Percentiles rank a stretch among this genome's conserved stretches.
Conservation (phyloP, 345 rosid species). For the Ceriops decandra region DNA sequence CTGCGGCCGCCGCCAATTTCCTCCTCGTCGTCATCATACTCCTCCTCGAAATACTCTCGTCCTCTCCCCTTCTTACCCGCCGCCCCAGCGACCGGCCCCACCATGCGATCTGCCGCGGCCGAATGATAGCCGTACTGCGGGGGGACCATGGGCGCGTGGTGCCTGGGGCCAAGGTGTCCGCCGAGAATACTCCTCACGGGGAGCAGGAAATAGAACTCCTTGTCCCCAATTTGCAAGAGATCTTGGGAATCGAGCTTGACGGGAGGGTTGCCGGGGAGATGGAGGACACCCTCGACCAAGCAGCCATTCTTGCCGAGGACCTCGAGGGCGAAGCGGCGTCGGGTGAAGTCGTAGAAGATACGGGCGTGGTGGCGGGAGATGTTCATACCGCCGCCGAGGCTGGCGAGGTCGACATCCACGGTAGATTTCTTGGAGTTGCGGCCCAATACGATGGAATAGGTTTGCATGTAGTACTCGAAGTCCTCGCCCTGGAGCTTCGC, state of each 20-base stretch:
- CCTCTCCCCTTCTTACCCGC: slow-evolving; percentile 61
- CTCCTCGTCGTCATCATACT: slow-evolving; percentile 42
- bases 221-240: slow-evolving; percentile 89
- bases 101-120: slow-evolving; percentile 32
- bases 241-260: slow-evolving; percentile 95
- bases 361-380: slow-evolving; percentile 94
- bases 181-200: slow-evolving; percentile 88
- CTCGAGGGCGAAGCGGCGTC: slow-evolving; percentile 94
- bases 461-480: slow-evolving; percentile 97
- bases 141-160: slow-evolving; percentile 42
- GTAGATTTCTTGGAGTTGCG: slow-evolving; percentile 94
- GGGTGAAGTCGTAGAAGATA: slow-evolving; percentile 90
- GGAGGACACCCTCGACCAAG: slow-evolving; percentile 93
- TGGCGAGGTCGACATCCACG: slow-evolving; percentile 89
- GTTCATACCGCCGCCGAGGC: slow-evolving; percentile 98
- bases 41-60: slow-evolving; percentile 60
- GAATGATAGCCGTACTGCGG: slow-evolving; percentile 53
- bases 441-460: slow-evolving; percentile 89
- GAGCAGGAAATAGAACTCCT: slow-evolving; percentile 82
- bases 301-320: slow-evolving; percentile 99
- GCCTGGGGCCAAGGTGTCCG: slow-evolving; percentile 69
- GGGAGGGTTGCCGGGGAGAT: slow-evolving; percentile 89
- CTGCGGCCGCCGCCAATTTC: slow-evolving; percentile 28
- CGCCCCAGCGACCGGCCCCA: slow-evolving; percentile 23
- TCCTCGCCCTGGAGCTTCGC: slow-evolving; percentile 98